A percentile compares a stretch with the other conserved stretches of the same genome.
These are phyloP conservation scores for Claviceps arundinis DNA, from an alignment of 2,329 filamentous ascomycete genomes.

Conservation along the genomic window DNA sequence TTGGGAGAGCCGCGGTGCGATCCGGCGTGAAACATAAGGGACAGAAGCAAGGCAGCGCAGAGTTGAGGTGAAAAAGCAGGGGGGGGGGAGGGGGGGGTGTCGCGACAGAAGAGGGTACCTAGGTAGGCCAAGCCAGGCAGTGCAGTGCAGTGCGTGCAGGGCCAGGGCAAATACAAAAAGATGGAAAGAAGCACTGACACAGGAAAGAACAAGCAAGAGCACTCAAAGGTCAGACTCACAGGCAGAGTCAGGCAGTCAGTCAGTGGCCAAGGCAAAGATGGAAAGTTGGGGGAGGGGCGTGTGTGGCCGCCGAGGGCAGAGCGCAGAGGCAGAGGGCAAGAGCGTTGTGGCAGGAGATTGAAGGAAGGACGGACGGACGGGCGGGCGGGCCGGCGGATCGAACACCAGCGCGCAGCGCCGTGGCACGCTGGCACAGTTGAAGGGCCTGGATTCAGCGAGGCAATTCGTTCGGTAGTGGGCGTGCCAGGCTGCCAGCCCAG, in stretches of 20 bases:
- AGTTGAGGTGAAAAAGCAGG: background rate
- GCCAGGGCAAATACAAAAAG: constrained; percentile 5
- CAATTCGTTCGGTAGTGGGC: background rate
- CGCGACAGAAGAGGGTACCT: background rate
- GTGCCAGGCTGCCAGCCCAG: background rate
- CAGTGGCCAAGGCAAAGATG: background rate
- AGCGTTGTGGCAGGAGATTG: background rate
- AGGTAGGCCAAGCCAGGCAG: constrained; percentile 1
- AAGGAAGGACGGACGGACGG: background rate
- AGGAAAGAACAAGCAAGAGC: constrained; percentile 8
- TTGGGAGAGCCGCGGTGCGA: constrained; percentile 5
- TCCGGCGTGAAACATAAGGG: constrained; percentile 4
- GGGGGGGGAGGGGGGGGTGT: background rate
- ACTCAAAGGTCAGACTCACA: background rate
- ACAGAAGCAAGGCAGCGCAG: constrained; percentile 3
- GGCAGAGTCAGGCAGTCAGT: background rate
- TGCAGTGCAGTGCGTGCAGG: background rate
- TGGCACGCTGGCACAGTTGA: background rate
- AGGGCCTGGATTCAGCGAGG: background rate
- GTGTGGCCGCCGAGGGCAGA: background rate
- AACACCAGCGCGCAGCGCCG: background rate
- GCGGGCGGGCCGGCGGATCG: background rate
- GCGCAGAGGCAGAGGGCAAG: constrained; percentile 1
- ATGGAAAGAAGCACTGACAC: constrained; percentile 11
- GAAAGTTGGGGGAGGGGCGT: background rate